Percentiles rank a stretch among this genome's conserved stretches.
These are phyloP conservation scores for Cryptomeria japonica DNA, from an alignment of 75 land plant species.

Conservation along the genomic window DNA sequence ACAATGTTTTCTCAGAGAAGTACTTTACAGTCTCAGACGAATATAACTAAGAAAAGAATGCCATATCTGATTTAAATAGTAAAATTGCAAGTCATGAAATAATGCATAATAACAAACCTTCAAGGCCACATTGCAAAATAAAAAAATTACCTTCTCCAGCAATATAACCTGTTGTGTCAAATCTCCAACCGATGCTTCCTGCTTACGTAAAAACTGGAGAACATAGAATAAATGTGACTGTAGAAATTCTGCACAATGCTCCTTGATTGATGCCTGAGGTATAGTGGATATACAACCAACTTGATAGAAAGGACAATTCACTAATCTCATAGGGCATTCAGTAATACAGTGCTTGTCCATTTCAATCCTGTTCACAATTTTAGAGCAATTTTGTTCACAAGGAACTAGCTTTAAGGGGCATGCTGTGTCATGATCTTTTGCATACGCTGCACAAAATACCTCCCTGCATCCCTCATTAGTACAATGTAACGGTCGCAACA, in stretches of 20 bases:
- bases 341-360: constrained; percentile 91
- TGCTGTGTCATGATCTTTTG: constrained; percentile 57
- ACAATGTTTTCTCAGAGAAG: not conserved
- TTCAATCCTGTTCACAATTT: constrained; percentile 55
- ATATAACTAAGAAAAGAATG: not conserved
- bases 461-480: constrained; percentile 66
- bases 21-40: not conserved
- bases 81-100: not conserved
- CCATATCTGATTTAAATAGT: not conserved
- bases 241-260: constrained; percentile 55
- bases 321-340: constrained; percentile 85
- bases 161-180: constrained; percentile 38
- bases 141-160: constrained; percentile 54
- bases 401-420: constrained; percentile 77
- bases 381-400: constrained; percentile 80
- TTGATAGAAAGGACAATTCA: constrained; percentile 81
- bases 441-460: constrained; percentile 45
- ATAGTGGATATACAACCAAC: constrained; percentile 63
- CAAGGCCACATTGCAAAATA: not conserved
- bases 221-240: constrained; percentile 52
- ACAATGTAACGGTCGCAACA: constrained; percentile 53
- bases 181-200: constrained; percentile 38
- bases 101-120: not conserved
- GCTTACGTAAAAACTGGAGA: constrained; percentile 54
- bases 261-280: constrained; percentile 48